Conservation (phyloP, 257 asterid species). For the Capsicum rhomboideum region DNA sequence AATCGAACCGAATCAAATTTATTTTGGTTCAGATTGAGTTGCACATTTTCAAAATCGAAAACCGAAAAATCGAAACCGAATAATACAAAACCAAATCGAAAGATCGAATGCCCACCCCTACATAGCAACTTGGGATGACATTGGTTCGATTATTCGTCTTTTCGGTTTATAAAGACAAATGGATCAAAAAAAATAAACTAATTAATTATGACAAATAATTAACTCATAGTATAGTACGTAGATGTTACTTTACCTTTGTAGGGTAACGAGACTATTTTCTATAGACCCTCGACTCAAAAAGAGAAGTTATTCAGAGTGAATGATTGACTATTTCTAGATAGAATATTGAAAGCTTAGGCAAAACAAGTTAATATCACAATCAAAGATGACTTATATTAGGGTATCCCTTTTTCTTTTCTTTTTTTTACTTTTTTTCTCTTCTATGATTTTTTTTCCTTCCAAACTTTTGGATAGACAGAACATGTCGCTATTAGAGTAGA, state of each 20-base stretch:
- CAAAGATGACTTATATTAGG: not conserved
- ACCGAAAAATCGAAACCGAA: no score
- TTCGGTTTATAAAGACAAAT: no score
- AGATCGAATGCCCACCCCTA: no score
- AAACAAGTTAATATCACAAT: not conserved
- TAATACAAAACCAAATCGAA: no score
- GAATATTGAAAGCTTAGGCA: not conserved
- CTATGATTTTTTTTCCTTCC: not conserved
- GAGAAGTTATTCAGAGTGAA: not conserved
- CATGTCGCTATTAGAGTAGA: not conserved
- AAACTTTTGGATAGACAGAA: not conserved
- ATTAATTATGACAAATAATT: no score
- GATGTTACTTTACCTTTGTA: not conserved
- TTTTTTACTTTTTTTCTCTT: not conserved
- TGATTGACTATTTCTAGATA: not conserved
- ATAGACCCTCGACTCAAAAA: not conserved
- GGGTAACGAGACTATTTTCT: accelerated
- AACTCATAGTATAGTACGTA: no score
- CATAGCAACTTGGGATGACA: no score
- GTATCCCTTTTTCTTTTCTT: not conserved
- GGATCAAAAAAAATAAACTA: no score
- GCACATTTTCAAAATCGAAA: no score
- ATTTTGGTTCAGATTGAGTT: no score
- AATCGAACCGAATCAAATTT: no score
- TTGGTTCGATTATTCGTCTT: no score